Conservation (phyloP, 1,284 basidiomycete genomes). For the Leccinum griseonigrum region DNA sequence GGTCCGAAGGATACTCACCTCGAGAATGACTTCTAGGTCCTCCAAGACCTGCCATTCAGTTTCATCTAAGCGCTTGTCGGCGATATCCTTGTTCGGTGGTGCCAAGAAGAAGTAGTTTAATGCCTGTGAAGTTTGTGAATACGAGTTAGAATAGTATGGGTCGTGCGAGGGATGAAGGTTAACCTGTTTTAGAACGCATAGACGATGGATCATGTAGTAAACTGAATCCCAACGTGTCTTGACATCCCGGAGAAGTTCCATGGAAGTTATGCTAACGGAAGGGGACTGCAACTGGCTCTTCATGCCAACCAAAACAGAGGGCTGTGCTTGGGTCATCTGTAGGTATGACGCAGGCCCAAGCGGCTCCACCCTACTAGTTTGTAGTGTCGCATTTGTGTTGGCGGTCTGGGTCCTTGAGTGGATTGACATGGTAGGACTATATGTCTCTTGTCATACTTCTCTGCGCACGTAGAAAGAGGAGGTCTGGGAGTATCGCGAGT, state of each 20-base stretch:
- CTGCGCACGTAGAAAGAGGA: too few species aligned
- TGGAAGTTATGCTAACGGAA: not conserved
- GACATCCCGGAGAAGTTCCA: not conserved
- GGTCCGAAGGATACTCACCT: not conserved
- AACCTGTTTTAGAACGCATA: not conserved
- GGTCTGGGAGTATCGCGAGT: too few species aligned
- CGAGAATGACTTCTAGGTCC: not conserved
- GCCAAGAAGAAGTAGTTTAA: not conserved
- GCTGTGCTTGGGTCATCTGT: too few species aligned
- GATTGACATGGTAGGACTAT: too few species aligned
- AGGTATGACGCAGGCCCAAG: too few species aligned
- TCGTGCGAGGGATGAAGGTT: not conserved
- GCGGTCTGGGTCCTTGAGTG: too few species aligned
- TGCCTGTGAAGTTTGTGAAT: not conserved
- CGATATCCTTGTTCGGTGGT: not conserved
- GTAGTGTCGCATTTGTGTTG: too few species aligned
- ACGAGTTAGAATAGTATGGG: not conserved
- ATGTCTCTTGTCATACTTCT: too few species aligned
- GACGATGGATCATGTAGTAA: not conserved
- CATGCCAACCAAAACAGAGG: too few species aligned
- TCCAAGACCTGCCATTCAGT: not conserved
- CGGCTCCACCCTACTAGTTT: too few species aligned
- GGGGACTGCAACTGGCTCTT: too few species aligned
- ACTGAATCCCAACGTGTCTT: not conserved
- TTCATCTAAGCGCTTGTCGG: not conserved